phyloP scores from a whole-genome alignment of 2,329 filamentous ascomycete genomes.

The Alternaria atra region DNA sequence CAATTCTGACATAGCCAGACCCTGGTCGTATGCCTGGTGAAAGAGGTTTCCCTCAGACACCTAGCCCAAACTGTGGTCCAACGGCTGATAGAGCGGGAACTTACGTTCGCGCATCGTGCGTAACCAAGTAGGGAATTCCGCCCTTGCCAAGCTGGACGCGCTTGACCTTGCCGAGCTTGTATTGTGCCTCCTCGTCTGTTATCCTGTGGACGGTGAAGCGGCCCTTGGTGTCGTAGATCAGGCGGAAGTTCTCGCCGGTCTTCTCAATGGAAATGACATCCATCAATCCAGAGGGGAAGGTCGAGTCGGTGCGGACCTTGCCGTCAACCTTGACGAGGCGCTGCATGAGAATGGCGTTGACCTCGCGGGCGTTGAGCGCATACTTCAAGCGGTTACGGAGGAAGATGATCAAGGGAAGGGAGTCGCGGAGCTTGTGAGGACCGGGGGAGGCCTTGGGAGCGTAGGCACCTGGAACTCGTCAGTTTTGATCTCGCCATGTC shows the following conservation, averaged over 20 bases:
- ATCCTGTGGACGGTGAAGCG: constrained; percentile 99
- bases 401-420: constrained; percentile 98
- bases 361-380: constrained; percentile 98
- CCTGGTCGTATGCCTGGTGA: constrained; percentile 99
- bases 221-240: constrained; percentile 99
- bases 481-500: constrained; percentile 22
- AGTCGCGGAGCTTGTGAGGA: constrained; percentile 99
- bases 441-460: constrained; percentile 75
- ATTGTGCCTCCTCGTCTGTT: constrained; percentile 97
- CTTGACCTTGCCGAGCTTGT: constrained; percentile 99
- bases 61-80: constrained; percentile 68
- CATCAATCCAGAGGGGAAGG: constrained; percentile 99
- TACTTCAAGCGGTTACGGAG: constrained; percentile 87
- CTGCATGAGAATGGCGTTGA: constrained; percentile 98
- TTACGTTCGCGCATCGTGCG: constrained; percentile 99
- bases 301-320: constrained; percentile 99
- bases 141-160: constrained; percentile 98
- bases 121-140: constrained; percentile 99
- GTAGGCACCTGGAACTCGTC: constrained; percentile 56
- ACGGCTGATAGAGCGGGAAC: constrained; percentile 99
- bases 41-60: constrained; percentile 44
- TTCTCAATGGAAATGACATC: constrained; percentile 99
- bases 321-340: constrained; percentile 99
- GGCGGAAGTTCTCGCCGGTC: constrained; percentile 99
- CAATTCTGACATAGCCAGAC: constrained; percentile 74